Evolutionary conservation across 805 yeast species (phyloP).

Genomic region (Wickerhamomyces subpelliculosus): DNA sequence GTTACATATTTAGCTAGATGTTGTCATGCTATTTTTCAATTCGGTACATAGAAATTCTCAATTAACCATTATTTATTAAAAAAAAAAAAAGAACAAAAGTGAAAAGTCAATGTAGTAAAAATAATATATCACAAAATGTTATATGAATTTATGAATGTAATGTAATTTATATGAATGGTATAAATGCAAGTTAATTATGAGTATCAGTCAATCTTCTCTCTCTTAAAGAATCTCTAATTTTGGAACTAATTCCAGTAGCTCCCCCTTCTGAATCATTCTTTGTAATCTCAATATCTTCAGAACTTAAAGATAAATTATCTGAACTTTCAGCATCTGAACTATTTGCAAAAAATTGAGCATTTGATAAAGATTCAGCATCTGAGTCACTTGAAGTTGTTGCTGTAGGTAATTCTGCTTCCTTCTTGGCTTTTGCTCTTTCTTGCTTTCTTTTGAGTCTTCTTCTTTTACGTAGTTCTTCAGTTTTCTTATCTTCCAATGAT

Average conservation of each 20-base stretch:
- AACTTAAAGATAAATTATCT: no score
- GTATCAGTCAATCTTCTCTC: slow-evolving; percentile 24
- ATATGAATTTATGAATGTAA: no score
- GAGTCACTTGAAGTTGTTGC: slow-evolving; percentile 29
- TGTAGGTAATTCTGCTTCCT: slow-evolving; percentile 14
- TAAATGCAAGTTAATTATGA: neutral
- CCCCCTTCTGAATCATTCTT: slow-evolving; percentile 2
- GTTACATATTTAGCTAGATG: no score
- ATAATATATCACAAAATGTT: no score
- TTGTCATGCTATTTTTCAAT: no score
- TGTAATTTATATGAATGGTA: neutral
- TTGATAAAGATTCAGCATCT: slow-evolving; percentile 39
- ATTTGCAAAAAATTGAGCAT: slow-evolving; percentile 37
- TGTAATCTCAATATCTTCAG: no score
- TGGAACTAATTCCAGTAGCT: slow-evolving; percentile 18
- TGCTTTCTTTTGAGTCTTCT: slow-evolving; percentile 9
- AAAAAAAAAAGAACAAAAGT: no score
- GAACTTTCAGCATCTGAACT: slow-evolving; percentile 27
- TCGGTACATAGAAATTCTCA: no score
- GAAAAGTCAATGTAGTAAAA: no score
- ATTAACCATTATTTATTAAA: slow-evolving; percentile 1
- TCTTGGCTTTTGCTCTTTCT: slow-evolving; percentile 27
- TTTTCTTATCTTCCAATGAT: slow-evolving; percentile 27
- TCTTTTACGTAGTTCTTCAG: no score
- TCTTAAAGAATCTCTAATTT: slow-evolving; percentile 21